Evolutionary conservation across 768 basidiomycete species (phyloP), one percentile per base, ranked within the genome.

Genomic region (Mycena crocata): DNA sequence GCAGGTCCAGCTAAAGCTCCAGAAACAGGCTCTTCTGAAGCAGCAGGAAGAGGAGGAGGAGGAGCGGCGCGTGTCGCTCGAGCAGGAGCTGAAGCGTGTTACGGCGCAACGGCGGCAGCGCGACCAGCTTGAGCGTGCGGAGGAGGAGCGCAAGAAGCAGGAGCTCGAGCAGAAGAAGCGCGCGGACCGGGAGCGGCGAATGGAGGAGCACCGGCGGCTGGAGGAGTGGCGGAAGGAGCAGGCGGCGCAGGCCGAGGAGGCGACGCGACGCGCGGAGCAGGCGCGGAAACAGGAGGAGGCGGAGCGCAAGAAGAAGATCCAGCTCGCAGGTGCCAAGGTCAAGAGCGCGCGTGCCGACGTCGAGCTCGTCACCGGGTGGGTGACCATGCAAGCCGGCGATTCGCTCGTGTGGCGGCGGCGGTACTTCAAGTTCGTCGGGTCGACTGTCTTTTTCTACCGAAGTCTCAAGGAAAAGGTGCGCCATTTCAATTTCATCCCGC

Each of bases 361-460:
- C 1, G 69, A 70, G 3, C 67, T 84, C 19, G 70, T 83, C 57
- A 79, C 81, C 14, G 90, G 90, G 0, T 90, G 89, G 88, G 84
- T 89, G 3, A 89, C 89, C 1, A 78, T 90, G 55, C 89, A 90
- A 72, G 83, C 84, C 4, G 78, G 80, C 31, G 85, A 87, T 17
- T 81, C 80, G 4, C 75, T 88, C 58, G 78, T 82, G 1, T 92
- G 90, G 90, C 88, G 87, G 70, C 81, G 90, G 63, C 80, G 89
- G n/a, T 91, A 85, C 70, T 90, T 84, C 76, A 86, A 83, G 74
- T 84, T 91, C 50, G 77, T 83, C 57, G 83, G 81, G 19, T 81
- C 80, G 26, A 78, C 78, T 9, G 67, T 87, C 34, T 80, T 82
- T 56, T 80, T 92, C 44, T 88, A 85, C 71, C 82, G 82, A 44